A percentile compares a stretch with the other conserved stretches of the same genome.
Evolutionary conservation across 2,329 filamentous ascomycete genomes (phyloP).

Genomic region (Talaromyces funiculosus): DNA sequence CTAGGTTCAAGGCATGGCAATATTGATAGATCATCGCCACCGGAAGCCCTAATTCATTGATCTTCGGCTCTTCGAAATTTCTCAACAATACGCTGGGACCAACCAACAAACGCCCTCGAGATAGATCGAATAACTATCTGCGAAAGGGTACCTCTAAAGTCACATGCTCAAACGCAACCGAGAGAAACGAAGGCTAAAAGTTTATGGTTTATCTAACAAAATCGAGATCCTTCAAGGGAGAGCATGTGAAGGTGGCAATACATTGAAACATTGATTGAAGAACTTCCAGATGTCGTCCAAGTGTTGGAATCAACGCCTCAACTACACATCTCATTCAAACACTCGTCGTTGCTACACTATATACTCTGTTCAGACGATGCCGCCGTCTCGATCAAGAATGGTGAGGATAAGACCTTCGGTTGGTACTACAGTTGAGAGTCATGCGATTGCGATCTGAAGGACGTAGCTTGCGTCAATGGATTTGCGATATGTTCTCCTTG

Average conservation of each 20-base stretch:
- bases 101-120: not conserved
- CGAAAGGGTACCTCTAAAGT: not conserved
- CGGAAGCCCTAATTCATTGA: not conserved
- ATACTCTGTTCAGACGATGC: no score
- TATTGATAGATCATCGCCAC: not conserved
- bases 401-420: conserved; percentile 27
- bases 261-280: no score
- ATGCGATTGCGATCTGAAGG: conserved; percentile 16
- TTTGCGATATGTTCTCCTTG: not conserved
- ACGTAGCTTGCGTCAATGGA: conserved; percentile 12
- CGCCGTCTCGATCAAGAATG: conserved; percentile 29
- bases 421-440: conserved; percentile 21
- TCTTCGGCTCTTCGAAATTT: not conserved
- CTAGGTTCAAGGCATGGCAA: not conserved
- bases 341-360: no score
- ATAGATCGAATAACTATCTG: not conserved
- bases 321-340: no score
- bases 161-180: not conserved
- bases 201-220: not conserved
- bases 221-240: not conserved
- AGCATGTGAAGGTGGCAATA: not conserved
- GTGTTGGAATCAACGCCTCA: no score
- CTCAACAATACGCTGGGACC: not conserved
- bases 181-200: not conserved
- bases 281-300: no score